phyloP scores from a whole-genome alignment of 345 rosid genomes.

The Aethionema arabicum region DNA sequence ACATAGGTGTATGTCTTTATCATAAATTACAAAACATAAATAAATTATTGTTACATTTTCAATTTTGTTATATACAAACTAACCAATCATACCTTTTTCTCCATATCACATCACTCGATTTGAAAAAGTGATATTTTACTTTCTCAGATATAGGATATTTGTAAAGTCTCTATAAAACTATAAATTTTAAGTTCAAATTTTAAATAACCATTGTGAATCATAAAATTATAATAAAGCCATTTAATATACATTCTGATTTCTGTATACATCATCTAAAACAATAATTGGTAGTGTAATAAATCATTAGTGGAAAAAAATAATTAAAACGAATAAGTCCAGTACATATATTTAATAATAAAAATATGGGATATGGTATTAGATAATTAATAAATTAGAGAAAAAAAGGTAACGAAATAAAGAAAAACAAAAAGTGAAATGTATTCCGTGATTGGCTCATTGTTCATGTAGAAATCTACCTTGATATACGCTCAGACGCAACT shows the following conservation, averaged over 20 bases:
- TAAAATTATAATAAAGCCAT: no score
- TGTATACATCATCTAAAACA: no score
- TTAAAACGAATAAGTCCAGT: no score
- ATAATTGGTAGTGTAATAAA: no score
- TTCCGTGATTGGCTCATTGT: slow-evolving; percentile 37
- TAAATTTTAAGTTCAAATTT: no score
- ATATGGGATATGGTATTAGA: not conserved
- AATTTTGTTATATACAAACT: slow-evolving; percentile 3
- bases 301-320: no score
- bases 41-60: not conserved
- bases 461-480: slow-evolving; percentile 21
- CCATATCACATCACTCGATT: slow-evolving; percentile 9
- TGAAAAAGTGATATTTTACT: slow-evolving; percentile 6
- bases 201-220: no score
- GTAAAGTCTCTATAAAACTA: no score
- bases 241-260: no score
- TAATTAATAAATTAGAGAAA: not conserved
- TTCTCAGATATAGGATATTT: not conserved
- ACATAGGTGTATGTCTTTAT: slow-evolving; percentile 28
- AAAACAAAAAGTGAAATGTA: not conserved
- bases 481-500: slow-evolving; percentile 26
- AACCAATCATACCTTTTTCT: slow-evolving; percentile 17
- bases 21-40: slow-evolving; percentile 28
- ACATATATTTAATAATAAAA: not conserved
- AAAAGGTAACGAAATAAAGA: slow-evolving; percentile 5